These are phyloP conservation scores for Fusarium sp. DNA, from an alignment of 2,329 filamentous ascomycete genomes.

Conservation along the genomic window DNA sequence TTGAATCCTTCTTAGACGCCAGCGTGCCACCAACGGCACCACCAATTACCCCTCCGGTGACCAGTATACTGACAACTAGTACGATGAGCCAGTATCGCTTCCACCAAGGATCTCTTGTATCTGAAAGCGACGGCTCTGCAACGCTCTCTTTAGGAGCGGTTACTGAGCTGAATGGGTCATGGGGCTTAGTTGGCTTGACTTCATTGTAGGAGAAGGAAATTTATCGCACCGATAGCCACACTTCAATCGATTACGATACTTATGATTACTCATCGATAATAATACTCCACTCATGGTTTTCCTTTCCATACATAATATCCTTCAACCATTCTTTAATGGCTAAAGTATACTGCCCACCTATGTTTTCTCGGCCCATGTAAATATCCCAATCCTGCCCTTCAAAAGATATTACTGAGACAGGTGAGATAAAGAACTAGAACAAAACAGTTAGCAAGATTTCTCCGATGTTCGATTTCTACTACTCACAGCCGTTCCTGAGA, in stretches of 20 bases:
- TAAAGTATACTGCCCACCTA: background rate
- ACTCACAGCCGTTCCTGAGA: constrained; percentile 9
- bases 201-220: too few relatives aligned
- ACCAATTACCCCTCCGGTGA: background rate
- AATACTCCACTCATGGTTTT: background rate
- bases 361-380: background rate
- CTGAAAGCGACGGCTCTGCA: too few relatives aligned
- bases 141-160: too few relatives aligned
- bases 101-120: background rate
- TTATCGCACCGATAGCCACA: too few relatives aligned
- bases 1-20: background rate
- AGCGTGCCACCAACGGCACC: background rate
- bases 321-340: background rate
- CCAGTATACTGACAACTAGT: background rate
- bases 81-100: background rate
- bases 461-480: rapidly evolving
- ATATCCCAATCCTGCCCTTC: background rate
- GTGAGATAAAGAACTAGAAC: background rate
- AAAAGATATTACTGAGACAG: background rate
- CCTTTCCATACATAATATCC: background rate
- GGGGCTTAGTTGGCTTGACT: too few relatives aligned
- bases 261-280: background rate
- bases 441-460: rapidly evolving
- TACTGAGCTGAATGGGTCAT: too few relatives aligned
- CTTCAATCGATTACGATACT: too few relatives aligned